Conservation (phyloP, 2,329 filamentous ascomycete genomes). For the Talaromyces marneffei region DNA sequence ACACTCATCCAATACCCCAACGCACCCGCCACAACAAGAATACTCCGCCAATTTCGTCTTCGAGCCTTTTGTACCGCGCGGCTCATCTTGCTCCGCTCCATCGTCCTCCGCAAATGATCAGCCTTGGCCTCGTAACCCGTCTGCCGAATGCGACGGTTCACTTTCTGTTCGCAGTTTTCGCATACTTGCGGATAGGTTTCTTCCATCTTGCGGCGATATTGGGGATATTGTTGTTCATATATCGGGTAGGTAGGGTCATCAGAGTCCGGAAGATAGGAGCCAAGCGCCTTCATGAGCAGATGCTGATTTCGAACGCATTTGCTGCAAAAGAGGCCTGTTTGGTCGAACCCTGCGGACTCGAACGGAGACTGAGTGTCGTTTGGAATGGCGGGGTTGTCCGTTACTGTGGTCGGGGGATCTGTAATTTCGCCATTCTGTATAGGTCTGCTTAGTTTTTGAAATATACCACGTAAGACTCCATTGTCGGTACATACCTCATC, state of each 20-base stretch:
- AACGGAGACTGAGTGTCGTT: slow-evolving; percentile 42
- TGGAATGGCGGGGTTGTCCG: slow-evolving; percentile 30
- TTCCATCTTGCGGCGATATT: slow-evolving; percentile 68
- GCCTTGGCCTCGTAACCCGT: slow-evolving; percentile 77
- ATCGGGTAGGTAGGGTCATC: slow-evolving; percentile 62
- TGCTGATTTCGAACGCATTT: slow-evolving; percentile 86
- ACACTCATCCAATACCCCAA: slow-evolving; percentile 40
- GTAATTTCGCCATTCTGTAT: slow-evolving; percentile 79
- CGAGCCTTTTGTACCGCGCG: slow-evolving; percentile 28
- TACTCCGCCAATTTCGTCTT: slow-evolving; percentile 39
- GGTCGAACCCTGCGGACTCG: slow-evolving; percentile 26
- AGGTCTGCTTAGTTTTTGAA: background rate
- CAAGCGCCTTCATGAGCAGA: slow-evolving; percentile 67
- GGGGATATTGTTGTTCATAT: slow-evolving; percentile 63
- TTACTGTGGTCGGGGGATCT: slow-evolving; percentile 67
- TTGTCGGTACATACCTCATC: slow-evolving; percentile 60
- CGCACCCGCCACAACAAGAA: slow-evolving; percentile 40
- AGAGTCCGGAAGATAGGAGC: slow-evolving; percentile 67
- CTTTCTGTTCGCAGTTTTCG: slow-evolving; percentile 67
- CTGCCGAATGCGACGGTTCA: slow-evolving; percentile 61
- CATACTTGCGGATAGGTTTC: slow-evolving; percentile 85
- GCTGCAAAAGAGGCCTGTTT: slow-evolving; percentile 58
- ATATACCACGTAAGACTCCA: background rate
- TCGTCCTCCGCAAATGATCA: slow-evolving; percentile 69
- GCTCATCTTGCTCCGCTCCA: slow-evolving; percentile 54